Percentiles rank a stretch among this genome's conserved stretches.
Evolutionary conservation across 2,329 filamentous ascomycete genomes (phyloP).

Genomic region (Colletotrichum somersetense): DNA sequence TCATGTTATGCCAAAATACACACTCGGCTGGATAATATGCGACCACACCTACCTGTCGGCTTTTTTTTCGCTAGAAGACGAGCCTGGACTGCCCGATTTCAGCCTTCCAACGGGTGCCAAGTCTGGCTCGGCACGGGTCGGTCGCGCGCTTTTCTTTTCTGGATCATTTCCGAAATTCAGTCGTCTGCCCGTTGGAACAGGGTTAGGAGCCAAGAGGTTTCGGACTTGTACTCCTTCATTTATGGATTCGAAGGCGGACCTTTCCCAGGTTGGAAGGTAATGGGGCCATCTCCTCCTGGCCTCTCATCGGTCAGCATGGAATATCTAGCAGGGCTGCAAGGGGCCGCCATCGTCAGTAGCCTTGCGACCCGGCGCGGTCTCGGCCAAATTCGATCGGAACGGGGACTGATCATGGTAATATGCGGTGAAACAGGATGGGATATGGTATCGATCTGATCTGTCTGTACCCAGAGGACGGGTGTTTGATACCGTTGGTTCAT

Average conservation of each 20-base stretch:
- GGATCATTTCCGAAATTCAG: background rate
- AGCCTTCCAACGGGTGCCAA: background rate
- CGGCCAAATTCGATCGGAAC: background rate
- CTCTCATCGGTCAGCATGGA: constrained; percentile 1
- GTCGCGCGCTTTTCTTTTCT: background rate
- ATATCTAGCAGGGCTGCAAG: constrained; percentile 18
- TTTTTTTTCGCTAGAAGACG: background rate
- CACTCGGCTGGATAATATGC: background rate
- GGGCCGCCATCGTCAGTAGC: background rate
- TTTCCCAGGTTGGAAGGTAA: background rate
- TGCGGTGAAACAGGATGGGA: background rate
- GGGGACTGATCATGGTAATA: background rate
- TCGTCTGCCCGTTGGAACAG: background rate
- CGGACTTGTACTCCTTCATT: background rate
- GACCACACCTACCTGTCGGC: background rate
- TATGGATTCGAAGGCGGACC: background rate
- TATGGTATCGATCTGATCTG: background rate
- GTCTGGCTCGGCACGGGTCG: background rate
- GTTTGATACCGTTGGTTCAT: background rate
- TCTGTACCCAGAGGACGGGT: background rate
- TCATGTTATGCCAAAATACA: background rate
- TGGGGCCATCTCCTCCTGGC: background rate
- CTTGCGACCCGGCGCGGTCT: background rate
- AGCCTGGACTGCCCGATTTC: background rate
- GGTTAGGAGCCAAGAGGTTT: background rate